Evolutionary conservation across 1,139 yeast genomes (phyloP).

Genomic region (Scheffersomyces insectosa): DNA sequence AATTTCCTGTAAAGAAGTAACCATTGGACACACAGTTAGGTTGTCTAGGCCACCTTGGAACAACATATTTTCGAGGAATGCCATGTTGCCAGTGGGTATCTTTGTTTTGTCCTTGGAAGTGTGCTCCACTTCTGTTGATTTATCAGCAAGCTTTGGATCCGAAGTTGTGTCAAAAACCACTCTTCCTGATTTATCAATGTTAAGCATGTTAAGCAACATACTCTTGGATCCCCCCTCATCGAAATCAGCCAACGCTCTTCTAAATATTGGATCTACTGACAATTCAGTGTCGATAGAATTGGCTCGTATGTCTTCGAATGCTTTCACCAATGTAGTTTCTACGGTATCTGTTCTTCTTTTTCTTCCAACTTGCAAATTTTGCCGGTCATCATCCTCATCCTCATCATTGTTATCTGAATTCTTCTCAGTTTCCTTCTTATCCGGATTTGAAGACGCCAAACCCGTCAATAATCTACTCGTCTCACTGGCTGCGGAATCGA

Average conservation of each 20-base stretch:
- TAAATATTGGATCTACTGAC: conserved; percentile 9
- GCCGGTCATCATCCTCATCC: background rate
- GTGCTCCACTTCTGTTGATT: background rate
- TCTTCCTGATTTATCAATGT: conserved; percentile 5
- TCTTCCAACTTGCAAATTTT: background rate
- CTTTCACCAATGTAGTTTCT: conserved; percentile 3
- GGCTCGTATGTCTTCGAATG: conserved; percentile 4
- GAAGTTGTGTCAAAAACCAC: conserved; percentile 7
- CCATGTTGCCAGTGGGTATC: background rate
- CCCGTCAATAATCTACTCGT: conserved; percentile 83
- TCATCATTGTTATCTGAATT: background rate
- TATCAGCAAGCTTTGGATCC: conserved; percentile 1
- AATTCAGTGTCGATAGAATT: conserved; percentile 5
- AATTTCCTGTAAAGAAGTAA: background rate
- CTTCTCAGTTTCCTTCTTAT: background rate
- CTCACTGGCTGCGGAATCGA: conserved; percentile 86
- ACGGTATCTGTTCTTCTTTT: background rate
- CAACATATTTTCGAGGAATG: background rate
- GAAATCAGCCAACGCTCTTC: conserved; percentile 7
- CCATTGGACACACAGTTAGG: background rate
- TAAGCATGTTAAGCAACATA: conserved; percentile 7
- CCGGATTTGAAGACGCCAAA: conserved; percentile 17
- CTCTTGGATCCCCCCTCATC: conserved; percentile 10
- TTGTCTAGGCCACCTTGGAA: background rate
- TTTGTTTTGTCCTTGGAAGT: conserved; percentile 1